Base-by-base conservation (phyloP, 106 monocot species). In the Acanthochlamys bracteata region DNA sequence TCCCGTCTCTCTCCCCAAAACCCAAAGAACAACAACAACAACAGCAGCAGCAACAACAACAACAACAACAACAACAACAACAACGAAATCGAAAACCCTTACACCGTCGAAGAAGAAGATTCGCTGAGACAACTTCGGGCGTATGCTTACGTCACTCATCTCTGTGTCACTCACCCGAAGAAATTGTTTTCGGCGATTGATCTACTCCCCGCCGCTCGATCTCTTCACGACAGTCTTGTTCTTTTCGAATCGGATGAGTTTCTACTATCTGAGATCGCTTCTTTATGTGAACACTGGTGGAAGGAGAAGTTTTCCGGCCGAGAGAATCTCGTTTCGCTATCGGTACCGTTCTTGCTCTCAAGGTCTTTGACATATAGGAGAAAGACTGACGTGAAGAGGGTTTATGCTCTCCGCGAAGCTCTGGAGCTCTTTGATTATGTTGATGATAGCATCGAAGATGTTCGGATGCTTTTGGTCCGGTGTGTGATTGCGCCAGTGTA, bases 251-350 rank as follows among this genome's bases (percentile, higher is more conserved):
- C 2, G 51, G 83, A 89, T 43, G 65, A 70, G 2, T 62, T 47
- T 10, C 79, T 92, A n/a, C 76, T 83, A 15, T 76, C 74, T 17
- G 75, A 66, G 33, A 77, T 99, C 22, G 78, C 92, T 0, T 69
- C 24, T 22, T 40, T 92, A 4, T 99, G 98, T 62, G 98, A 99
- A 61, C 60, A 72, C 22, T 92, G 92, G 88, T 99, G 98, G 98
- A 89, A 89, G 67, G 88, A 75, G 70, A 67, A 66, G 20, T 56
- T 86, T 10, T 78, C 78, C 0, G 92, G 71, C 12, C 80, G 77
- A 70, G 92, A 92, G 61, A 61, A 46, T 19, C 26, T 99, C 42
- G 73, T 99, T 68, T 55, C 92, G 1, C 98, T 89, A 70, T 79
- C 92, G 4, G 58, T 99, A 24, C 92, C 98, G 0, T 99, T 64